phyloP scores from a whole-genome alignment of 208 protist species.

The Acanthamoeba triangularis region DNA sequence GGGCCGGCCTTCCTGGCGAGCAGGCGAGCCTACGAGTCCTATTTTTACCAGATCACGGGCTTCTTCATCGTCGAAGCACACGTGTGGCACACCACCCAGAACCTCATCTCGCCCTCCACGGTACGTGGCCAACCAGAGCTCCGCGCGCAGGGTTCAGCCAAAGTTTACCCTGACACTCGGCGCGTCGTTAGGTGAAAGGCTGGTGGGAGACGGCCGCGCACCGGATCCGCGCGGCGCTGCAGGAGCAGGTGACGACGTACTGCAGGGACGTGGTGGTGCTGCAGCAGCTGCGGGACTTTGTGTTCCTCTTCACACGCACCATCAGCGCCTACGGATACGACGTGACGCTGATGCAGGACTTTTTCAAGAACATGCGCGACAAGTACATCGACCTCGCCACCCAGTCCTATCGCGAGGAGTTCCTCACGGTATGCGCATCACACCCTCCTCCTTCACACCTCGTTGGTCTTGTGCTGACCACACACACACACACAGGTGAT shows the following conservation, averaged over 20 bases:
- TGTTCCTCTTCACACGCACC: conserved; percentile 21
- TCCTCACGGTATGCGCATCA: neutral
- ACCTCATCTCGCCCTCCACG: conserved; percentile 13
- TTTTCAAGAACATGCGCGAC: conserved; percentile 13
- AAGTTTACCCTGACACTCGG: no score
- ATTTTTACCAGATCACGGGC: conserved; percentile 8
- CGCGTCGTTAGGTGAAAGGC: neutral
- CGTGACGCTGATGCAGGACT: conserved; percentile 1
- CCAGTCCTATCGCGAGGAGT: conserved; percentile 13
- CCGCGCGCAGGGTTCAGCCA: no score
- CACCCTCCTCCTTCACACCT: neutral
- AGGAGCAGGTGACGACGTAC: conserved; percentile 39
- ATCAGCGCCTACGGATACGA: conserved; percentile 40
- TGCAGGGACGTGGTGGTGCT: conserved; percentile 2
- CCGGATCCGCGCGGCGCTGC: neutral
- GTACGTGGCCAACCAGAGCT: neutral
- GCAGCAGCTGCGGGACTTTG: conserved; percentile 14
- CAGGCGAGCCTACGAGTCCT: conserved; percentile 4
- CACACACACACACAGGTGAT: neutral
- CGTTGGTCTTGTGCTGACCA: neutral
- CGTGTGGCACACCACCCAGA: neutral
- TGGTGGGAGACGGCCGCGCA: conserved; percentile 6
- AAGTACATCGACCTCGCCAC: conserved; percentile 19
- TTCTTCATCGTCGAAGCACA: conserved; percentile 28
- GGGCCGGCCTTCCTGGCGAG: neutral